Evolutionary conservation across 768 basidiomycete species (phyloP), one percentile per base, ranked within the genome.

Genomic region (Trametes punicea): DNA sequence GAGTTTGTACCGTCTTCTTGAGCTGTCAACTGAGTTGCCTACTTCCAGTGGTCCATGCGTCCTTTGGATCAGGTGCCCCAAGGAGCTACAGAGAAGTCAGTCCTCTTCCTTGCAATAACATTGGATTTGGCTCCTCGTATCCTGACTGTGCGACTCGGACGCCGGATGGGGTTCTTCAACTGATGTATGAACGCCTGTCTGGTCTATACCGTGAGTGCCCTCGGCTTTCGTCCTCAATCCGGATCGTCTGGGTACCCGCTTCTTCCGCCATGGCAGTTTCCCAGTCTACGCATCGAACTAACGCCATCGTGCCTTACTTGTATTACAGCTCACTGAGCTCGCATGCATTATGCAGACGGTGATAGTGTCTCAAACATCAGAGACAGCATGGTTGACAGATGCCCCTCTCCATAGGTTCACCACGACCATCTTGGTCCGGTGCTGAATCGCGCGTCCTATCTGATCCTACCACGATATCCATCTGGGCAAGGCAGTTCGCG

Each of bases 281-380:
- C 16, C 34, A 18, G 44, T 27, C 8, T 39, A 26, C 25, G 18
- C 34, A 34, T 21, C 21, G 15, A 29, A n/a, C 33, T n/a, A 36
- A 38, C 51, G 51, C 51, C 51, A 45, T 44, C 42, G 52, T 54
- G 33, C 52, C 52, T 46, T 2, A n/a, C 42, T 38, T 31, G 50
- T 10, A 54, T 29, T 34, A 39, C 18, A 46, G 34, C 30, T 20
- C 26, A 36, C 11, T 27, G 15, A 7, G 31, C 6, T 11, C 31
- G 23, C 26, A 20, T 29, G 40, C 40, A 10, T 38, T 38, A n/a
- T n/a, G n/a, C n/a, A n/a, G n/a, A n/a, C n/a, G n/a, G n/a, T n/a
- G n/a, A n/a, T n/a, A n/a, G n/a, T n/a, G n/a, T n/a, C n/a, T n/a
- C n/a, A n/a, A n/a, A n/a, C n/a, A n/a, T n/a, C 36, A 10, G 6